Evolutionary conservation across 192 early-diverging fungal species (phyloP).

Genomic region (Anaeromyces robustus): DNA sequence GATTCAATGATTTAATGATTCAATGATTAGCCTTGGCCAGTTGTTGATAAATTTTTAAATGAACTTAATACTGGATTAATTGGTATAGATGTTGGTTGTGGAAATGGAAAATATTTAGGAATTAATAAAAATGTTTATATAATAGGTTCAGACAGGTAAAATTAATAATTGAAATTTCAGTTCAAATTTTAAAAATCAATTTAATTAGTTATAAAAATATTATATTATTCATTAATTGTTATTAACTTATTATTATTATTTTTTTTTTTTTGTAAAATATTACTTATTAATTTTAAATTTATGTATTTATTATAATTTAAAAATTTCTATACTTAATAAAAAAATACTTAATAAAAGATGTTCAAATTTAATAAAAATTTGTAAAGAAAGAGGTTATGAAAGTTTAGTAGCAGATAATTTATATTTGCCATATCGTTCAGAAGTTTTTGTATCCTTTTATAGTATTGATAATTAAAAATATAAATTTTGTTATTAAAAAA

Average conservation of each 20-base stretch:
- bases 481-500: too few relatives aligned
- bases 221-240: too few relatives aligned
- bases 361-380: slow-evolving; percentile 61
- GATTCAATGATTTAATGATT: too few relatives aligned
- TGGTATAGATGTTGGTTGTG: slow-evolving; percentile 90
- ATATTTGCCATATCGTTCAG: slow-evolving; percentile 49
- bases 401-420: slow-evolving; percentile 69
- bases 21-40: slow-evolving; percentile 73
- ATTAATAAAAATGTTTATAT: slow-evolving; percentile 69
- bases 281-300: too few relatives aligned
- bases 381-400: slow-evolving; percentile 54
- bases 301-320: too few relatives aligned
- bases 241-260: too few relatives aligned
- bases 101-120: slow-evolving; percentile 94
- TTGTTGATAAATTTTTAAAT: slow-evolving; percentile 69
- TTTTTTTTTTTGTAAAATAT: too few relatives aligned
- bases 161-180: neutral
- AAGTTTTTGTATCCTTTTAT: slow-evolving; percentile 44
- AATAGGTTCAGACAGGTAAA: slow-evolving; percentile 70
- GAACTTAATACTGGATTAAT: slow-evolving; percentile 46
- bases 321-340: neutral
- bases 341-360: slow-evolving; percentile 37
- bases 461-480: too few relatives aligned
- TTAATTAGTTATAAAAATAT: too few relatives aligned
- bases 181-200: too few relatives aligned